Conservation (phyloP, 2,329 filamentous ascomycete genomes). For the Fusarium sp. region DNA sequence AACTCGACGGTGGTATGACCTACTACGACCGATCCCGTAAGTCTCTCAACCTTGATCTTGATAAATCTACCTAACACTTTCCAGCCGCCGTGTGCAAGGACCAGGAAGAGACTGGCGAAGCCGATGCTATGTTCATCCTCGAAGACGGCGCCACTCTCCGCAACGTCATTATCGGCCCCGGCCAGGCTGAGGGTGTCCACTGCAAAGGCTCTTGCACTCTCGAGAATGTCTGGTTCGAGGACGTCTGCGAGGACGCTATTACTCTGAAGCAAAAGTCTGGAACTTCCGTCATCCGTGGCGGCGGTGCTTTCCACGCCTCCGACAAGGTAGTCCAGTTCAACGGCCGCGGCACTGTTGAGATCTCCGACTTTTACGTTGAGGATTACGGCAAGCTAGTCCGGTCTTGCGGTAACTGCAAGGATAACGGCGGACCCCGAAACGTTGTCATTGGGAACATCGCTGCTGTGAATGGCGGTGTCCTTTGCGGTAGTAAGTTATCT, state of each 20-base stretch:
- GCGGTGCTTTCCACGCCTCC: constrained; percentile 57
- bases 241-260: constrained; percentile 56
- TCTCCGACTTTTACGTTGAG: constrained; percentile 47
- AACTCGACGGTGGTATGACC: constrained; percentile 40
- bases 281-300: constrained; percentile 58
- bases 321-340: constrained; percentile 61
- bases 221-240: constrained; percentile 57
- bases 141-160: constrained; percentile 63
- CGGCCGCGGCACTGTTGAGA: constrained; percentile 56
- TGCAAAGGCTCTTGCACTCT: constrained; percentile 61
- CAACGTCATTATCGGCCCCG: constrained; percentile 66
- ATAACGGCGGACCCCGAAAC: constrained; percentile 39
- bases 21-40: constrained; percentile 45
- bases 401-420: constrained; percentile 57
- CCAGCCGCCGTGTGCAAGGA: constrained; percentile 46
- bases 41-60: neutral
- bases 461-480: constrained; percentile 42
- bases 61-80: constrained; percentile 3
- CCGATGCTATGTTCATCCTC: constrained; percentile 64
- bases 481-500: constrained; percentile 37
- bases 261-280: constrained; percentile 56
- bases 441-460: constrained; percentile 36
- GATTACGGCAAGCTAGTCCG: constrained; percentile 64
- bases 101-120: constrained; percentile 48
- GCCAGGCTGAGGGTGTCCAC: constrained; percentile 65